Evolutionary conservation across 805 yeast species (phyloP), one percentile per base, ranked within the genome.

Genomic region (Teunomyces funiuensis): DNA sequence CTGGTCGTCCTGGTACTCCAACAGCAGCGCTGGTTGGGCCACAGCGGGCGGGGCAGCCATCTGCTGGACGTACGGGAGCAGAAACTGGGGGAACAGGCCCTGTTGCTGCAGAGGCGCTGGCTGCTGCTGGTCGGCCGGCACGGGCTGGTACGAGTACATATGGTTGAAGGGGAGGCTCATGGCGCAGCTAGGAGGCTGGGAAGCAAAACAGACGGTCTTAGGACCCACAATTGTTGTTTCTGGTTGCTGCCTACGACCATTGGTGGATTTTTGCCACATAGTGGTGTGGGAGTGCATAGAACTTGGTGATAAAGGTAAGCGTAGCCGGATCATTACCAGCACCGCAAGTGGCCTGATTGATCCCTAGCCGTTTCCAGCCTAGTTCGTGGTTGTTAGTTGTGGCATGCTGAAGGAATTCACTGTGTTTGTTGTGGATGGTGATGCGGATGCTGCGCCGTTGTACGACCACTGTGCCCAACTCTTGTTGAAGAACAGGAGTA

Each of bases 401-500:
- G n/a, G n/a, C n/a, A 22, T 22, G 25, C 25, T 5, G 25, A 22
- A 22, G 25, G 25, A 22, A 22, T 22, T 22, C 33, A 50, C 59
- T 7, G 50, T 51, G 9, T 53, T 55, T 29, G 50, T 54, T 22
- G 50, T 52, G 9, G 60, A 55, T 26, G 33, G 39, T 6, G 30
- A 43, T 4, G 33, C 48, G 3, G 40, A 46, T 4, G 13, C 38
- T 6, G 37, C 30, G 8, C 31, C 49, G 4, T 47, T 45, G 42
- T 37, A 49, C 37, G 53, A 50, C 42, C 47, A 53, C 16, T 41
- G 50, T 36, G 37, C 50, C 19, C 37, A 43, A 6, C 33, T 55
- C 18, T 50, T 57, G 18, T 37, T 49, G 3, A 49, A 50, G 23
- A 54, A 56, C 37, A 53, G 60, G 19, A 42, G 55, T 34, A 45